Conservation (phyloP, 371 early-diverging fungal genomes). For the Capillidium rhysosporum region DNA sequence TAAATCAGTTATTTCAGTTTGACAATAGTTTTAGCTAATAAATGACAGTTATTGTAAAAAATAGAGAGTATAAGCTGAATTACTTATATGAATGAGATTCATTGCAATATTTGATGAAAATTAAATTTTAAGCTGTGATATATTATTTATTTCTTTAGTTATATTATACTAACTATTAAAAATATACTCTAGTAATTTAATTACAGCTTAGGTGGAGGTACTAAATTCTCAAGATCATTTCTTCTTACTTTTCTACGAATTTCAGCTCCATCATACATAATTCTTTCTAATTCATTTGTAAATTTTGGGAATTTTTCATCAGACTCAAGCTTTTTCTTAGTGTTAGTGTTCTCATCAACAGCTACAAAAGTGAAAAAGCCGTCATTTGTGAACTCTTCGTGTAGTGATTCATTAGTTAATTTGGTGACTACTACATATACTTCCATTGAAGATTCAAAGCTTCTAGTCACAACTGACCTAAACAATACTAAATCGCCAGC, state of each 20-base stretch:
- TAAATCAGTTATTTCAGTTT: too few relatives aligned
- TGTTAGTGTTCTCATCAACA: neutral
- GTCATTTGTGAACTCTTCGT: slow-evolving; percentile 5
- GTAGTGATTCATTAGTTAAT: neutral
- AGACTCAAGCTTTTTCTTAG: neutral
- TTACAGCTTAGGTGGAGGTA: neutral
- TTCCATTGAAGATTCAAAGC: slow-evolving; percentile 29
- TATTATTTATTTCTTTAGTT: too few relatives aligned
- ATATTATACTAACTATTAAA: too few relatives aligned
- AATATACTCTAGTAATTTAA: too few relatives aligned
- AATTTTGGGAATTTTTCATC: neutral
- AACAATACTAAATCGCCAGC: slow-evolving; percentile 33
- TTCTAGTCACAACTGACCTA: slow-evolving; percentile 24
- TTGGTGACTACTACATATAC: slow-evolving; percentile 18
- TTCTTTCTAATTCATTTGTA: neutral
- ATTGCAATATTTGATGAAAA: too few relatives aligned
- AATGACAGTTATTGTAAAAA: too few relatives aligned
- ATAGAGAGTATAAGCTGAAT: too few relatives aligned
- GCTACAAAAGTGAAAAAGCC: slow-evolving; percentile 6
- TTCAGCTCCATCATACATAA: neutral
- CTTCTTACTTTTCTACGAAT: neutral
- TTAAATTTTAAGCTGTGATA: too few relatives aligned
- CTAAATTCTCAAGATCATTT: neutral
- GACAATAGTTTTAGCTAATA: too few relatives aligned
- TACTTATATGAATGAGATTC: too few relatives aligned